Evolutionary conservation across 192 early-diverging fungal genomes (phyloP).

Genomic region (Rhizophagus prolifer): DNA sequence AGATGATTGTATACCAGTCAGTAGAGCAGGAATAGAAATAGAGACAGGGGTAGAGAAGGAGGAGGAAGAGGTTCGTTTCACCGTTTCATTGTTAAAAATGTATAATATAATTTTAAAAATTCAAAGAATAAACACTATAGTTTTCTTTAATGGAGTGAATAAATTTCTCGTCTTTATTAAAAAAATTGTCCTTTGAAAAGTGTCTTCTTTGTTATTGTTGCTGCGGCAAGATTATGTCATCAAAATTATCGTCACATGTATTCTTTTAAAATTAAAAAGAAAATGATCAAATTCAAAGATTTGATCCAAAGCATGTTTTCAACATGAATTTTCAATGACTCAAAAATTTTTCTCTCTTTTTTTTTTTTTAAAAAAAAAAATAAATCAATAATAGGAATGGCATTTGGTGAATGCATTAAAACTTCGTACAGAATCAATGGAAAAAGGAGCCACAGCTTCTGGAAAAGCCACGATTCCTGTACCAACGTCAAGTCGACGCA

Average conservation of each 20-base stretch:
- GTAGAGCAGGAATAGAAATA: conserved; percentile 61
- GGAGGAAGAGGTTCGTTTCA: conserved; percentile 77
- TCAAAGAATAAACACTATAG: background rate
- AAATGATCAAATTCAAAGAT: background rate
- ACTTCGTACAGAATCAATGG: background rate
- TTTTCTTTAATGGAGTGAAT: conserved; percentile 24
- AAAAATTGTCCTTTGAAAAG: conserved; percentile 11
- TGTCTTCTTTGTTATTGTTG: background rate
- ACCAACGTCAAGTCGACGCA: conserved; percentile 79
- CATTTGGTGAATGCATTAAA: background rate
- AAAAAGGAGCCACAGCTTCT: conserved; percentile 64
- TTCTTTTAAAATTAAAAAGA: background rate
- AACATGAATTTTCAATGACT: too few relatives aligned
- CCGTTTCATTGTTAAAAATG: background rate
- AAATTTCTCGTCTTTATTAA: background rate
- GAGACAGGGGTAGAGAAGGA: conserved; percentile 98
- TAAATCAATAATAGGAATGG: conserved; percentile 44
- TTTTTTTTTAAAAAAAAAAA: too few relatives aligned
- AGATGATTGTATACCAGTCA: conserved; percentile 65
- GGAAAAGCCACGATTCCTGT: conserved; percentile 89
- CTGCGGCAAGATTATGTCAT: conserved; percentile 11
- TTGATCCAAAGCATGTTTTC: background rate
- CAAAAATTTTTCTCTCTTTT: conserved; percentile 6
- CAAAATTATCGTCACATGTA: conserved; percentile 8
- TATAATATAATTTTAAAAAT: background rate